Percentiles rank a stretch among this genome's conserved stretches.
These are phyloP conservation scores for Botryotinia convoluta DNA, from an alignment of 2,329 filamentous ascomycete species.

Conservation along the genomic window DNA sequence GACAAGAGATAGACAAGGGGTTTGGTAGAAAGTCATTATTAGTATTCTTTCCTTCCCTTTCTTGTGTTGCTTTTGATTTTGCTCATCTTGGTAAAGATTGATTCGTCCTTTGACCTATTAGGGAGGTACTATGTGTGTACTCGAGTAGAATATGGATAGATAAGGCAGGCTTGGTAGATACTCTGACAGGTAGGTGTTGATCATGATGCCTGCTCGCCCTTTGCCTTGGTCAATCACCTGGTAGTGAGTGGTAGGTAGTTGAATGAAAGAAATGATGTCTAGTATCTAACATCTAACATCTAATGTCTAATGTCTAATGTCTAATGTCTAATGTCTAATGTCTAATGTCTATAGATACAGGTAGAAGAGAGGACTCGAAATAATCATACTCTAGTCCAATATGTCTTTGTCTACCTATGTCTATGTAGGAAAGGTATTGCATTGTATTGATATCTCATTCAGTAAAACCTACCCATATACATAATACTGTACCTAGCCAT, in stretches of 20 bases:
- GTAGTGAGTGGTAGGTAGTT: not conserved
- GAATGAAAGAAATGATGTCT: not conserved
- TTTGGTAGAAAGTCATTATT: not conserved
- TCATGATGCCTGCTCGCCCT: not conserved
- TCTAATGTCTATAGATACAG: too few relatives aligned
- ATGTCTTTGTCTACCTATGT: not conserved
- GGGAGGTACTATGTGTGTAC: not conserved
- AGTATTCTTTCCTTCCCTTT: not conserved
- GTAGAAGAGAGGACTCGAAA: not conserved
- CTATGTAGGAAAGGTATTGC: too few relatives aligned
- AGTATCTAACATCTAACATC: too few relatives aligned
- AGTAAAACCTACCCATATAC: not conserved
- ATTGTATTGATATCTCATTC: not conserved
- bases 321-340: too few relatives aligned
- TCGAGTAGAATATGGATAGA: not conserved
- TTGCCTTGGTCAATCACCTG: not conserved
- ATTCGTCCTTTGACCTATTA: not conserved
- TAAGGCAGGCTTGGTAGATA: not conserved
- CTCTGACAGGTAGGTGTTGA: not conserved
- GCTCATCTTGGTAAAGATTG: not conserved
- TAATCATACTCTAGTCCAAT: not conserved
- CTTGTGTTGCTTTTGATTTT: not conserved
- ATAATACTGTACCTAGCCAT: not conserved
- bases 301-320: not conserved
- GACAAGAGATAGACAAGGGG: not conserved